Evolutionary conservation across 1,139 yeast genomes (phyloP), one percentile per base, ranked within the genome.

Genomic region (Pichia sp.): DNA sequence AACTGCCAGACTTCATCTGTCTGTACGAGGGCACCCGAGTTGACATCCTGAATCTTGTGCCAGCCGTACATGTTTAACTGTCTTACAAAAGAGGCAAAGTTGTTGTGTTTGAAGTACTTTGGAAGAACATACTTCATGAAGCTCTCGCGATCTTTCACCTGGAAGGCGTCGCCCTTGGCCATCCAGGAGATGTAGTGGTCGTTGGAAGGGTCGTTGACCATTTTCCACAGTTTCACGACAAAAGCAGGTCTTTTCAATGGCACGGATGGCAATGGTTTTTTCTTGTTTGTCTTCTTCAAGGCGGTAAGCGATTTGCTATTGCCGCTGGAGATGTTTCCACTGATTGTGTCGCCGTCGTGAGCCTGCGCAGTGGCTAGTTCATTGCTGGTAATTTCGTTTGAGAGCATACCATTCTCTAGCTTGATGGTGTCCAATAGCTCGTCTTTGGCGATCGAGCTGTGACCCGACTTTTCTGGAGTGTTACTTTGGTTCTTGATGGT

Each of bases 51-150:
- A 7, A 93, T 93, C 72, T 93, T 93, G 72, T 93, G 98, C 90
- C 96, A 93, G 42, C 98, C 99, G 67, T 93, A 93, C 96, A 93
- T 93, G 71, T 93, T 93, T 66, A 93, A 77, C 68, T 93, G 99
- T 56, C 99, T 81, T 13, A 93, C 98, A 76, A 93, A 93, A 59
- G 95, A 84, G 32, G 98, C 92, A 72, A 93, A 92, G 70, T 93
- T 92, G 62, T 89, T 87, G 70, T 93, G 99, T 70, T 93, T 93
- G 75, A 90, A 93, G 70, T 90, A 92, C 64, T 85, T 86, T 8
- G 98, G 98, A 57, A 93, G 75, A 34, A 93, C 87, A 52, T 77
- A 74, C 64, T 85, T 88, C 78, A 92, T 95, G 66, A 93, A 92
- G 57, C 81, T 83, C 67, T 93, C 98, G 53, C 96, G 78, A 63